Conservation (phyloP, 768 basidiomycete species). For the Xerocomellus chrysenteron region DNA sequence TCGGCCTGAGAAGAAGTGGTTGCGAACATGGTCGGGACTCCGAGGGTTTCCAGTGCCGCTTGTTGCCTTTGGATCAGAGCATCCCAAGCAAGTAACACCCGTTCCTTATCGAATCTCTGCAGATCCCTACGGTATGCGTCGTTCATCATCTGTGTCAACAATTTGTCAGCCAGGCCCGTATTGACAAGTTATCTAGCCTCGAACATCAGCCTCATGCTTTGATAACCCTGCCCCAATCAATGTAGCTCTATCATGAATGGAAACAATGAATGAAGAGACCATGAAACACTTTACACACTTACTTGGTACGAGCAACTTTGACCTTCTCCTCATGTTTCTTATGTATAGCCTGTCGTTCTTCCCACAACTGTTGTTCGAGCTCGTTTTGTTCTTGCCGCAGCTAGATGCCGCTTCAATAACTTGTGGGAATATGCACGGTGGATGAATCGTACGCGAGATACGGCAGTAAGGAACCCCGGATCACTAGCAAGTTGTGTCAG, state of each 20-base stretch:
- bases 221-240: conserved; percentile 66
- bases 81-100: conserved; percentile 75
- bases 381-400: conserved; percentile 69
- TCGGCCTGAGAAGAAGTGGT: conserved; percentile 46
- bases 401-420: conserved; percentile 36
- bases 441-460: conserved; percentile 49
- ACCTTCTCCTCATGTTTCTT: conserved; percentile 70
- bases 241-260: conserved; percentile 47
- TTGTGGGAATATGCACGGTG: neutral
- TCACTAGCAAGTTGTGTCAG: conserved; percentile 61
- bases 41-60: conserved; percentile 51
- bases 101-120: conserved; percentile 64
- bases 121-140: conserved; percentile 65
- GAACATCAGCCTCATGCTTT: conserved; percentile 55
- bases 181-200: conserved; percentile 12
- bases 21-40: conserved; percentile 71
- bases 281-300: conserved; percentile 21
- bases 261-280: conserved; percentile 1
- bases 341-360: conserved; percentile 61
- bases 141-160: conserved; percentile 58
- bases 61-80: conserved; percentile 73
- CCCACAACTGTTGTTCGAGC: conserved; percentile 67
- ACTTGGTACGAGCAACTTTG: conserved; percentile 68
- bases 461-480: conserved; percentile 45
- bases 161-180: conserved; percentile 10